Evolutionary conservation across 1,284 basidiomycete species (phyloP).

Genomic region (Naganishia sp.): DNA sequence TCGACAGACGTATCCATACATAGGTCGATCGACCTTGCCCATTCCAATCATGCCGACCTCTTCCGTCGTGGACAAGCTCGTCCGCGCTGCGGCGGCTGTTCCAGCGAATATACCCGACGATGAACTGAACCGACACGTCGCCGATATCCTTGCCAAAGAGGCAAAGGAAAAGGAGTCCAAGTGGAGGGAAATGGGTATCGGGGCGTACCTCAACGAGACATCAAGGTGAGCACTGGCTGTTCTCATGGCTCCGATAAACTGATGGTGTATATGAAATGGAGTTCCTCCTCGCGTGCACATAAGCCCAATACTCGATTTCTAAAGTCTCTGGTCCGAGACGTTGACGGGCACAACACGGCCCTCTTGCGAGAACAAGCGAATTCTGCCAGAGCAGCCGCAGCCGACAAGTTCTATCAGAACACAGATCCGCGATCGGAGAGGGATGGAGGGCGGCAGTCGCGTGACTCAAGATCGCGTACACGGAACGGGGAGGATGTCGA

Average conservation of each 20-base stretch:
- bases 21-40: too few relatives aligned
- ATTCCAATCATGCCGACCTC: slow-evolving; percentile 6
- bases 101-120: slow-evolving; percentile 68
- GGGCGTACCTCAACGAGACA: slow-evolving; percentile 44
- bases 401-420: slow-evolving; percentile 36
- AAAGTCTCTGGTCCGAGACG: slow-evolving; percentile 79
- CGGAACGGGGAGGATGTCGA: slow-evolving; percentile 28
- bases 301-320: slow-evolving; percentile 90
- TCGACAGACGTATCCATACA: background rate
- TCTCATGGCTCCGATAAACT: background rate
- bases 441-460: slow-evolving; percentile 2
- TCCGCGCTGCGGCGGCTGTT: slow-evolving; percentile 73
- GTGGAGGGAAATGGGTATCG: slow-evolving; percentile 51
- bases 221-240: slow-evolving; percentile 4
- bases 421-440: background rate
- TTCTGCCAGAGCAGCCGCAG: slow-evolving; percentile 69
- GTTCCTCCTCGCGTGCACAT: slow-evolving; percentile 50
- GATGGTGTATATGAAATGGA: slow-evolving; percentile 8
- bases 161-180: slow-evolving; percentile 80
- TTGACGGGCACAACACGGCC: slow-evolving; percentile 87
- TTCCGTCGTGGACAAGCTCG: slow-evolving; percentile 74
- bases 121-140: slow-evolving; percentile 83
- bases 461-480: slow-evolving; percentile 10
- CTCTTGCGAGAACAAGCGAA: slow-evolving; percentile 73
- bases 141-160: slow-evolving; percentile 81